Evolutionary conservation across 768 basidiomycete genomes (phyloP).

Genomic region (Tephrocybe sp.): DNA sequence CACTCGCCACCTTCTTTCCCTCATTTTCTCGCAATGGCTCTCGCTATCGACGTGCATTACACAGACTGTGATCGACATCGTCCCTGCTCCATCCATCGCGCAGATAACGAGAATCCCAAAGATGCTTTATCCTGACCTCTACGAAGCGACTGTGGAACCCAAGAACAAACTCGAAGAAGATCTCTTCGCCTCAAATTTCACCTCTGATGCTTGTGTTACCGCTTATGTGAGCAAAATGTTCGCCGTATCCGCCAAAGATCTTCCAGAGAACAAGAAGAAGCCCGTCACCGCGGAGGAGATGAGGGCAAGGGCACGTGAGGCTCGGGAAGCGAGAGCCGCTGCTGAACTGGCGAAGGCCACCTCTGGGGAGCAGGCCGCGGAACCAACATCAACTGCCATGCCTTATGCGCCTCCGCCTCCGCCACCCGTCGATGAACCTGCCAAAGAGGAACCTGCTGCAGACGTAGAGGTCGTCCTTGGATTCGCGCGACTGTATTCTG

Average conservation of each 20-base stretch:
- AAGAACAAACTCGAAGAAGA: conserved; percentile 82
- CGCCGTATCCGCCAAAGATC: conserved; percentile 72
- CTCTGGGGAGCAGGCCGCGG: conserved; percentile 12
- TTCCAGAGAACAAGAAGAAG: conserved; percentile 84
- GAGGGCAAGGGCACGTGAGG: conserved; percentile 59
- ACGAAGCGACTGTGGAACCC: conserved; percentile 55
- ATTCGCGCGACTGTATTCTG: conserved; percentile 93
- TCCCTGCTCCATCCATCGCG: conserved; percentile 84
- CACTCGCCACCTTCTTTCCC: conserved; percentile 72
- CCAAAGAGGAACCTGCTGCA: conserved; percentile 21
- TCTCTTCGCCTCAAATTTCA: conserved; percentile 69
- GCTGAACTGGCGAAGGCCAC: conserved; percentile 10
- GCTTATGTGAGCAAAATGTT: conserved; percentile 99
- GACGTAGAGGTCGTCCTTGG: conserved; percentile 76
- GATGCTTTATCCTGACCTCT: conserved; percentile 84
- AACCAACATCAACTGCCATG: conserved; percentile 10
- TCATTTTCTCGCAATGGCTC: conserved; percentile 95
- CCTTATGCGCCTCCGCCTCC: conserved; percentile 14
- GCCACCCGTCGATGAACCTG: conserved; percentile 7
- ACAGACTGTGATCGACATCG: conserved; percentile 86
- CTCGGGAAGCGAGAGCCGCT: conserved; percentile 36
- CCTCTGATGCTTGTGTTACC: conserved; percentile 55
- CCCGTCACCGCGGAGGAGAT: conserved; percentile 81
- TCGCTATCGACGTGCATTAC: conserved; percentile 91
- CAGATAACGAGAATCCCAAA: conserved; percentile 84